Percentiles rank a stretch among this genome's conserved stretches.
These are phyloP conservation scores for Smittium mucronatum DNA, from an alignment of 371 early-diverging fungal species.

Conservation along the genomic window DNA sequence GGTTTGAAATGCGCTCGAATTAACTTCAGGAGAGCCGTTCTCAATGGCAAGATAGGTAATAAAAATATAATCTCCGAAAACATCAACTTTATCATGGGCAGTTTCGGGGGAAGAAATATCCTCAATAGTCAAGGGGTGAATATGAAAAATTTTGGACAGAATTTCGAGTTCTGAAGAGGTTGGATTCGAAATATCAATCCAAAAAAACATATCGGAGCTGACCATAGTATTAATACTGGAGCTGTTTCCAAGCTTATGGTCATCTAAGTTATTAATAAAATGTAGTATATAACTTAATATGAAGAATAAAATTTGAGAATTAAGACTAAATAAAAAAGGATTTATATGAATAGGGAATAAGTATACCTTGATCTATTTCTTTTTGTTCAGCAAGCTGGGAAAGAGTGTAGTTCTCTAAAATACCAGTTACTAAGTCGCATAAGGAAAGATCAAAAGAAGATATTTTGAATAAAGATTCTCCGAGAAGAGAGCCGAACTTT, in stretches of 20 bases:
- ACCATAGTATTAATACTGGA: too few relatives aligned
- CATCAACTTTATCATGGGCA: constrained; percentile 31
- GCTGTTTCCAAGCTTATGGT: not conserved
- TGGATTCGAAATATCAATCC: constrained; percentile 27
- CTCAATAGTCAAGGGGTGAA: constrained; percentile 33
- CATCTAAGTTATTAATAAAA: not conserved
- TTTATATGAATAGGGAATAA: not conserved
- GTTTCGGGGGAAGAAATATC: constrained; percentile 25
- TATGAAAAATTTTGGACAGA: constrained; percentile 17
- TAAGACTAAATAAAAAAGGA: not conserved
- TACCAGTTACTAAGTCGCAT: not conserved
- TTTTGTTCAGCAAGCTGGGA: not conserved
- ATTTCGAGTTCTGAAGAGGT: constrained; percentile 19
- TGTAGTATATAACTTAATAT: not conserved
- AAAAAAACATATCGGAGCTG: constrained; percentile 11
- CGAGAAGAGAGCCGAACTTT: not conserved
- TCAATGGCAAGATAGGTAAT: constrained; percentile 25
- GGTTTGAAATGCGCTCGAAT: not conserved
- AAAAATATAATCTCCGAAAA: constrained; percentile 27
- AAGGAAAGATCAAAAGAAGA: not conserved
- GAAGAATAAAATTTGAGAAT: not conserved
- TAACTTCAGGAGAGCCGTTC: not conserved
- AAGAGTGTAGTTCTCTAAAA: not conserved
- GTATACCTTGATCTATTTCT: not conserved
- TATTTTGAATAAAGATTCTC: not conserved